phyloP scores from a whole-genome alignment of 495 filamentous ascomycete genomes.

The Hyaloscypha variabilis region DNA sequence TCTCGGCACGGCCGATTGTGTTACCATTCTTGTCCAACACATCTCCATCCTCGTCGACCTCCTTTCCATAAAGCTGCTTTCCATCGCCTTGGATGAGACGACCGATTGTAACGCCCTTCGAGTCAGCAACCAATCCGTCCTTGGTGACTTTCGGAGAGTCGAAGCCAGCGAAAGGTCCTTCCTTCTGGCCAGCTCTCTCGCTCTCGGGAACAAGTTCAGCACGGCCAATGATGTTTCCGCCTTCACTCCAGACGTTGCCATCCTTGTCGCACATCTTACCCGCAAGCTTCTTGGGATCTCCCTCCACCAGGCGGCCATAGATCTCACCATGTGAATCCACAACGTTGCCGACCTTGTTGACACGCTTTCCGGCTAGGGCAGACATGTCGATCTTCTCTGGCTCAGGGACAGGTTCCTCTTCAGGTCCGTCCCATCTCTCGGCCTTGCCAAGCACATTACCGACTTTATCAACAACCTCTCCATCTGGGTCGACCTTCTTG shows the following conservation, averaged over 20 bases:
- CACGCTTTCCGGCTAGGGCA: conserved; percentile 74
- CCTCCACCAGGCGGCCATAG: conserved; percentile 75
- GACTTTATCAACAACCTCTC: conserved; percentile 78
- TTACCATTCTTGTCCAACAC: conserved; percentile 75
- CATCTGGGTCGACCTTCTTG: conserved; percentile 79
- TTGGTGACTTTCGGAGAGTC: conserved; percentile 72
- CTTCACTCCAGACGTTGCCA: conserved; percentile 80
- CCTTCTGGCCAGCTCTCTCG: conserved; percentile 65
- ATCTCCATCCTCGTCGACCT: conserved; percentile 61
- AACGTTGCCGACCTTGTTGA: conserved; percentile 75
- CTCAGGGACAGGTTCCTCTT: conserved; percentile 49
- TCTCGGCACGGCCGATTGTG: conserved; percentile 75
- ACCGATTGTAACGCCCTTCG: conserved; percentile 69
- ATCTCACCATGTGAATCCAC: conserved; percentile 76
- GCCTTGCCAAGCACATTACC: conserved; percentile 80
- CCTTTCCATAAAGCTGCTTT: conserved; percentile 70
- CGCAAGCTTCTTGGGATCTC: conserved; percentile 67
- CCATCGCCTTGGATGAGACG: conserved; percentile 73
- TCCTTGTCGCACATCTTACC: conserved; percentile 82
- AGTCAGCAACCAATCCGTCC: conserved; percentile 70
- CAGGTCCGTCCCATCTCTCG: conserved; percentile 60
- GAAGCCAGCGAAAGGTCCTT: conserved; percentile 80
- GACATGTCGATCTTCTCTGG: conserved; percentile 60
- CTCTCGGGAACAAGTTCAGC: conserved; percentile 79
- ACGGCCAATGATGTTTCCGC: conserved; percentile 74